Percentiles rank a stretch among this genome's conserved stretches.
phyloP scores from a whole-genome alignment of 169 alveolate genomes.

The Blepharisma undulans region DNA sequence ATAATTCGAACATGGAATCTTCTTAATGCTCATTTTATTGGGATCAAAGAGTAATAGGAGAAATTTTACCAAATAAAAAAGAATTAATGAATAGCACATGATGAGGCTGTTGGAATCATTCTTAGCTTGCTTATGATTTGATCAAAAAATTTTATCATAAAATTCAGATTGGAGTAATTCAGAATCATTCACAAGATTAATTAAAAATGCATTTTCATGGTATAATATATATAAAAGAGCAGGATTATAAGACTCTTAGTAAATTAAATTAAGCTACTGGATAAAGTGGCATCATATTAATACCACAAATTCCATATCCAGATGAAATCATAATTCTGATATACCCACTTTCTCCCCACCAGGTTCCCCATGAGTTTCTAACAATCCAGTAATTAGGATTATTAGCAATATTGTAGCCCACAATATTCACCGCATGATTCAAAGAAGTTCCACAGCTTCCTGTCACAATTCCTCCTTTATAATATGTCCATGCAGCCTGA shows the following conservation, averaged over 20 bases:
- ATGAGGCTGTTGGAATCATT: neutral
- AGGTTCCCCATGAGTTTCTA: slow-evolving; percentile 77
- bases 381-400: slow-evolving; percentile 50
- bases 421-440: slow-evolving; percentile 85
- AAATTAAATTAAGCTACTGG: slow-evolving; percentile 24
- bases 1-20: neutral
- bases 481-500: slow-evolving; percentile 84
- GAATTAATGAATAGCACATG: neutral
- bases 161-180: too few species aligned
- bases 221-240: too few species aligned
- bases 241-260: too few species aligned
- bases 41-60: neutral
- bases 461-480: slow-evolving; percentile 74
- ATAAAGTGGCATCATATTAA: neutral
- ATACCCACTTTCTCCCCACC: slow-evolving; percentile 78
- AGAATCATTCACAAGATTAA: too few species aligned
- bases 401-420: slow-evolving; percentile 43
- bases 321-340: slow-evolving; percentile 40
- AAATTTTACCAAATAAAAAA: too few species aligned
- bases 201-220: too few species aligned
- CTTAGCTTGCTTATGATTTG: too few species aligned
- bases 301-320: slow-evolving; percentile 36
- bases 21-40: neutral
- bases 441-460: slow-evolving; percentile 75
- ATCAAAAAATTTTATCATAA: too few species aligned